Percentiles rank a stretch among this genome's conserved stretches.
Conservation (phyloP, 2,329 filamentous ascomycete genomes). For the Botrytis elliptica region DNA sequence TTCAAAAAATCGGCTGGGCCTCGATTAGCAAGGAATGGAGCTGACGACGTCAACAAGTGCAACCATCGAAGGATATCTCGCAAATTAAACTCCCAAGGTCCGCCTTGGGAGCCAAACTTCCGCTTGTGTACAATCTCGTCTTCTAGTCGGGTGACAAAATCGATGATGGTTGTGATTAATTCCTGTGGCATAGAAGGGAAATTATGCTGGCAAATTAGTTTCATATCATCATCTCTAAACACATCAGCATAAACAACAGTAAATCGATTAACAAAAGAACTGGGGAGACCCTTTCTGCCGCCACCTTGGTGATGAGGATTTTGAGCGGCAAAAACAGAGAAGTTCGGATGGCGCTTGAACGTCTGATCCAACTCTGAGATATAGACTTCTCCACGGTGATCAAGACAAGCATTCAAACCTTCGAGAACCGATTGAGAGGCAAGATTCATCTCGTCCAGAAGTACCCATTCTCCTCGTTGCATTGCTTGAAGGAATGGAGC, state of each 20-base stretch:
- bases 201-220: slow-evolving; percentile 75
- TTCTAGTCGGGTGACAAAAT: slow-evolving; percentile 79
- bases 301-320: slow-evolving; percentile 98
- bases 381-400: slow-evolving; percentile 94
- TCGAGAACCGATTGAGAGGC: slow-evolving; percentile 96
- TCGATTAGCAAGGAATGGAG: slow-evolving; percentile 60
- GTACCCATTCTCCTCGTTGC: slow-evolving; percentile 94
- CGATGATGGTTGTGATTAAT: slow-evolving; percentile 66
- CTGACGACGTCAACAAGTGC: slow-evolving; percentile 61
- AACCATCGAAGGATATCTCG: slow-evolving; percentile 89
- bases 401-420: slow-evolving; percentile 92
- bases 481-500: slow-evolving; percentile 94
- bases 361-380: slow-evolving; percentile 93
- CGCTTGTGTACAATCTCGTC: slow-evolving; percentile 61
- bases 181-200: slow-evolving; percentile 63
- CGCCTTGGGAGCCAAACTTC: slow-evolving; percentile 61
- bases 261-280: slow-evolving; percentile 96
- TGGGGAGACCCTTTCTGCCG: slow-evolving; percentile 88
- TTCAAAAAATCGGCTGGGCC: slow-evolving; percentile 72
- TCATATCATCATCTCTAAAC: slow-evolving; percentile 77
- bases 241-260: slow-evolving; percentile 96
- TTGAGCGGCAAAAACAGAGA: slow-evolving; percentile 94
- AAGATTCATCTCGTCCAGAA: slow-evolving; percentile 98
- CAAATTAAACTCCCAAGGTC: slow-evolving; percentile 95
- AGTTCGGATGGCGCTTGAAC: slow-evolving; percentile 84